These are phyloP conservation scores for Fusarium sp. DNA, from an alignment of 2,329 filamentous ascomycete species.

Conservation along the genomic window DNA sequence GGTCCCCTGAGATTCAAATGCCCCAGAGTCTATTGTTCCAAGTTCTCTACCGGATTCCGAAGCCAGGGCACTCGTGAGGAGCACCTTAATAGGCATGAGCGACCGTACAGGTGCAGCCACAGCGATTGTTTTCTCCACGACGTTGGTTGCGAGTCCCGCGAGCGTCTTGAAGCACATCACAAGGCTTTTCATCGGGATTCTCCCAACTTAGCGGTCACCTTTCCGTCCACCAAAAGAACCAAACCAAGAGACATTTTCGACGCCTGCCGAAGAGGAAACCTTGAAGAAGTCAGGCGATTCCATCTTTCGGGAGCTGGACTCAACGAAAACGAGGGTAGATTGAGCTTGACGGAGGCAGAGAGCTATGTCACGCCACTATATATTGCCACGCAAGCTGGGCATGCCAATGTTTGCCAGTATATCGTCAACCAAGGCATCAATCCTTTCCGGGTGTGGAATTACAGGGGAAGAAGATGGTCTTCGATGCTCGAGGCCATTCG, in stretches of 20 bases:
- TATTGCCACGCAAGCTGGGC: neutral
- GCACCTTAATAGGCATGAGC: accelerated
- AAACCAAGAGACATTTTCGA: accelerated
- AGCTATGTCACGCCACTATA: accelerated
- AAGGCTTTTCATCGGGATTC: neutral
- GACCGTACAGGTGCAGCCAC: neutral
- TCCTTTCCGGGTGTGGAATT: neutral
- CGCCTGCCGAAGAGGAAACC: neutral
- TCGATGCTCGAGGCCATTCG: neutral
- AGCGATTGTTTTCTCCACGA: accelerated
- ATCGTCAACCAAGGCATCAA: accelerated
- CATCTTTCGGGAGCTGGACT: neutral
- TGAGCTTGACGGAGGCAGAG: too few relatives aligned
- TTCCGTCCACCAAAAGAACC: accelerated
- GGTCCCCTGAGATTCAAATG: neutral
- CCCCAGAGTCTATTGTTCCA: neutral
- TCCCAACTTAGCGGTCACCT: accelerated
- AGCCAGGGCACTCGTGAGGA: accelerated
- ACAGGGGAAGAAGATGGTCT: neutral
- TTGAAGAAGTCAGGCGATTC: neutral
- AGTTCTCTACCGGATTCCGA: neutral
- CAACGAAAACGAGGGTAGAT: too few relatives aligned
- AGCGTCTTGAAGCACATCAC: neutral
- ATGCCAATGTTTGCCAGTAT: neutral
- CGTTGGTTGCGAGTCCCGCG: accelerated